Base-by-base conservation (phyloP, 805 yeast species). In the Naumovozyma baii region DNA sequence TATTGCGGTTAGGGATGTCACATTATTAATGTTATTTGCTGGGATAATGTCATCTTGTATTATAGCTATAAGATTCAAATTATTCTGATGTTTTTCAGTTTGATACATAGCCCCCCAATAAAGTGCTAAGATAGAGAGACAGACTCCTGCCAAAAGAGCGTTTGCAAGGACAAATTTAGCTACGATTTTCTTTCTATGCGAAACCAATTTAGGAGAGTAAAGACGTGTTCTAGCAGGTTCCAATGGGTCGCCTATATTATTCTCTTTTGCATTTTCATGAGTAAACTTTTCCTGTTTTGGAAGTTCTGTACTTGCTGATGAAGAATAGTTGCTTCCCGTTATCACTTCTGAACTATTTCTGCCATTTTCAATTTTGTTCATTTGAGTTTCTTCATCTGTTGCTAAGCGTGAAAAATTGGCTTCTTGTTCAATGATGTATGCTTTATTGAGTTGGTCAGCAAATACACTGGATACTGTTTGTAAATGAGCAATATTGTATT, bases 51-150 rank as follows among this genome's bases (percentile, higher is more conserved):
- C 57, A 42, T 64, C 68, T 36, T 61, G 64, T 28, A 61, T 47
- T 12, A 65, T 58, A 17, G 62, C 58, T 19, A 64, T 42, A 48
- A 59, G 51, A 25, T 51, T 47, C 18, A 65, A 45, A 18, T 54
- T 48, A 18, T 48, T 40, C 31, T 44, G 39, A 32, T 59, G 43
- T 8, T 48, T 49, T 1, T 38, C 17, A 37, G 64, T 51, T 33
- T 55, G 40, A 40, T 63, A 63, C 2, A 55, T 42, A 3, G 68
- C 59, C 14, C 69, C 69, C 66, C 68, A 63, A 39, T 62, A 64
- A 2, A 63, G 49, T 5, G 58, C 49, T 15, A 63, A 39, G 12
- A 56, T 50, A 1, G 49, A 31, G 15, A 51, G 38, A 17, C 57
- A 46, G 10, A 58, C 48, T 14, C 52, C 16, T 2, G 52, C 47